Base-by-base conservation (phyloP, 1,284 basidiomycete genomes). In the Malassezia slooffiae region DNA sequence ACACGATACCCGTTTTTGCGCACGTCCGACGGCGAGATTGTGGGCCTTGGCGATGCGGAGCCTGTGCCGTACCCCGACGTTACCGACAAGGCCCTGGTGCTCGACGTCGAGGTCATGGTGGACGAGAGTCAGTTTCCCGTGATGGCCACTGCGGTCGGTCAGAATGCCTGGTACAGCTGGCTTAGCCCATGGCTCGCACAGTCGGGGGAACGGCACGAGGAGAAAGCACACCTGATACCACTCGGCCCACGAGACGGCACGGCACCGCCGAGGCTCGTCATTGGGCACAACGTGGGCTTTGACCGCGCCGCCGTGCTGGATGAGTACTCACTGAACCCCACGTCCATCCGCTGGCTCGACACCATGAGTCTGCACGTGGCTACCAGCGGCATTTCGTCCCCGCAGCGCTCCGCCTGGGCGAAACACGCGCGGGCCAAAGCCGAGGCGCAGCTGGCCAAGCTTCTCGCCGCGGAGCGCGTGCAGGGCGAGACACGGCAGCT, bases 341-440 rank as follows among this genome's bases (percentile, higher is more conserved):
- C 83, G 0, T 71, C 76, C 33, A 90, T 79, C 17, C 79, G 91
- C 1, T 99, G 85, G 70, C 71, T 96, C 28, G 93, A 97, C 67
- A 99, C 91, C 0, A 87, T 97, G 79, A 81, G 87, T 1, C 75
- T 99, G 9, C 91, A 99, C 67, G 82, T 93, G 36, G 88, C 93
- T 4, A 83, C 89, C 3, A 82, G 84, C 49, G 91, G 93, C 5
- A 91, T 97, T 45, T 91, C 89, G 0, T 89, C 86, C 0, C 84
- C 89, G 52, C 93, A 97, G 67, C 80, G 90, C 0, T 86, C 88
- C 0, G 83, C 84, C 2, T 97, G 90, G 89, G 79, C 82, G 72
- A 81, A 82, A 62, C 79, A 89, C 65, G 76, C 79, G 43, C 86
- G 85, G 38, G 71, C 39, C 26, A 68, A 72, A 29, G 72, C 78